A percentile compares a stretch with the other conserved stretches of the same genome.
Conservation (phyloP, 441 rosid species). For the Hura crepitans region DNA sequence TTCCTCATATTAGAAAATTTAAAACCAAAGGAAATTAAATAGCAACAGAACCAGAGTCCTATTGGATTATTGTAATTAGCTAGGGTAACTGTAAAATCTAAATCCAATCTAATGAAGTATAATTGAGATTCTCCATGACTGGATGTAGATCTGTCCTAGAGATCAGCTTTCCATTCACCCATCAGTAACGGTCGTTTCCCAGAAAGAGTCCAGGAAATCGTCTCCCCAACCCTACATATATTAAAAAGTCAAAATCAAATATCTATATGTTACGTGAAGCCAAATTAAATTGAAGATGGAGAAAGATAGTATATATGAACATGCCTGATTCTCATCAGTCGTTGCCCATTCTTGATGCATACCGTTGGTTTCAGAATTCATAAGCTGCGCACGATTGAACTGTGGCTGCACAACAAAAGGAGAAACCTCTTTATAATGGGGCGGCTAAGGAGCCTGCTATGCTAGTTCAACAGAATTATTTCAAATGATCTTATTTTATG, state of each 20-base stretch:
- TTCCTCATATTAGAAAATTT: not conserved
- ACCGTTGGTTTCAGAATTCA: slow-evolving; percentile 9
- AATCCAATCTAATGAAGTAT: slow-evolving; percentile 11
- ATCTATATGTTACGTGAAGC: no score
- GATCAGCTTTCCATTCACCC: not conserved
- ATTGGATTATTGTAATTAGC: not conserved
- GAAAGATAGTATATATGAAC: not conserved
- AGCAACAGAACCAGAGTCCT: not conserved
- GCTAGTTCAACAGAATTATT: no score
- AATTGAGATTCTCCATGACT: not conserved
- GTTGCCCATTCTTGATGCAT: not conserved
- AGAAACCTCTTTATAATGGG: not conserved
- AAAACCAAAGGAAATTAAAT: not conserved
- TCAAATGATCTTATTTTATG: no score
- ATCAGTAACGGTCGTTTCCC: slow-evolving; percentile 11
- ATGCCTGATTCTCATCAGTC: slow-evolving; percentile 24
- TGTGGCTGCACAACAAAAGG: slow-evolving; percentile 24
- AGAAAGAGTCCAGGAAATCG: slow-evolving; percentile 39
- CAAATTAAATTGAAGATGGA: no score
- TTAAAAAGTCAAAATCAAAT: not conserved
- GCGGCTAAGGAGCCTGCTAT: no score
- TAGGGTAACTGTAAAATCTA: not conserved
- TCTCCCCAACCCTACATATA: slow-evolving; percentile 41
- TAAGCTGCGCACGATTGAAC: not conserved
- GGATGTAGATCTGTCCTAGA: not conserved